Conservation (phyloP, 345 rosid species). For the Punica granatum region DNA sequence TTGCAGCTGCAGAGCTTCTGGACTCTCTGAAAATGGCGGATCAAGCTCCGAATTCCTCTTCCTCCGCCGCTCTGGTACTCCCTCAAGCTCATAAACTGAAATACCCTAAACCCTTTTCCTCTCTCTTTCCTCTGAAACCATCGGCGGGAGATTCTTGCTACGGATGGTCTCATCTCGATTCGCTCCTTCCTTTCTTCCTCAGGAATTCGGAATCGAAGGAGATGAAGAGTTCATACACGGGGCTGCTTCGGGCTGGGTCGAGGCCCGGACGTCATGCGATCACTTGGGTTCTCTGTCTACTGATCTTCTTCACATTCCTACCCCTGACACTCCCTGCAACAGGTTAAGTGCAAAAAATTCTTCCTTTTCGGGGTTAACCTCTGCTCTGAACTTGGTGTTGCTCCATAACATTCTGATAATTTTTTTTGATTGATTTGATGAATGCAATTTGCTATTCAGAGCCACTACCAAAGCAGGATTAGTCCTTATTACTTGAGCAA, state of each 20-base stretch:
- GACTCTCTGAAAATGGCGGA: slow-evolving; percentile 5
- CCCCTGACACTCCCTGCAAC: slow-evolving; percentile 61
- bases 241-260: slow-evolving; percentile 87
- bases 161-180: neutral
- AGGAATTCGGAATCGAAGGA: slow-evolving; percentile 14
- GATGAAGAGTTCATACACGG: slow-evolving; percentile 37
- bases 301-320: slow-evolving; percentile 57
- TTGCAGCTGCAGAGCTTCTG: neutral
- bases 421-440: no score
- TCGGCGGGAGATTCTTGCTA: neutral
- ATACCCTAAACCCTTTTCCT: neutral
- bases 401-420: no score
- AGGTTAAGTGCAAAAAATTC: slow-evolving; percentile 23
- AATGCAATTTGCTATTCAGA: neutral
- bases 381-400: neutral
- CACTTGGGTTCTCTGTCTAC: slow-evolving; percentile 61
- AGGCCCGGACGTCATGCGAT: slow-evolving; percentile 66
- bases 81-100: neutral
- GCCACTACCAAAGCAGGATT: neutral
- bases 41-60: slow-evolving; percentile 9
- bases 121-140: neutral
- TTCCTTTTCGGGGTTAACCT: neutral
- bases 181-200: neutral
- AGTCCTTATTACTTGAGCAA: neutral
- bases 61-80: neutral